phyloP scores from a whole-genome alignment of 768 basidiomycete species.

The Kwoniella sp. region DNA sequence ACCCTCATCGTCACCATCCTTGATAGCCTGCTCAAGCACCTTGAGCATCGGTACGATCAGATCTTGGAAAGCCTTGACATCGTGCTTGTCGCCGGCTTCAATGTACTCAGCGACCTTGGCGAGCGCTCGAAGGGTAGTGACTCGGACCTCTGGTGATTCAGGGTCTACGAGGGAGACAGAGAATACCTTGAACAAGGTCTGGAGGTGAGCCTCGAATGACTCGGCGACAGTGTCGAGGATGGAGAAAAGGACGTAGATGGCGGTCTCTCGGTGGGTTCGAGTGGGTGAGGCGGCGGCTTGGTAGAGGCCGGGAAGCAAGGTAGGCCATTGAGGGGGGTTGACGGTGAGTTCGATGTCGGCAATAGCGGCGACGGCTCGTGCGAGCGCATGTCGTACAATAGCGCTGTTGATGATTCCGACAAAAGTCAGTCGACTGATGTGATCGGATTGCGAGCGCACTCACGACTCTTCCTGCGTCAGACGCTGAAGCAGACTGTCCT shows the following conservation, averaged over 20 bases:
- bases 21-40: constrained; percentile 82
- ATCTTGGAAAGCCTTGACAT: constrained; percentile 83
- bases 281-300: constrained; percentile 70
- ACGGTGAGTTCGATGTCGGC: constrained; percentile 77
- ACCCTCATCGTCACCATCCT: constrained; percentile 73
- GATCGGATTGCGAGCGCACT: constrained; percentile 44
- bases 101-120: constrained; percentile 93
- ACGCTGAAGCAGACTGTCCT: constrained; percentile 74
- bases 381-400: constrained; percentile 87
- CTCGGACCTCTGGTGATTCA: constrained; percentile 83
- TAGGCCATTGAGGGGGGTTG: constrained; percentile 65
- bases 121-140: constrained; percentile 87
- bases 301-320: constrained; percentile 84
- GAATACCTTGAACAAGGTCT: constrained; percentile 75
- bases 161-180: constrained; percentile 72
- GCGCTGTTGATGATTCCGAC: constrained; percentile 62
- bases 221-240: constrained; percentile 90
- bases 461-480: constrained; percentile 78
- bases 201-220: constrained; percentile 65
- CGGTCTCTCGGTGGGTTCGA: constrained; percentile 84
- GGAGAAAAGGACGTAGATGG: constrained; percentile 75
- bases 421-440: constrained; percentile 3
- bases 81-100: constrained; percentile 79
- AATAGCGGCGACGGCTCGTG: constrained; percentile 89
- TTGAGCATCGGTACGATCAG: constrained; percentile 84